Evolutionary conservation across 129 eudicot species (phyloP).

Genomic region (Logfia minima): DNA sequence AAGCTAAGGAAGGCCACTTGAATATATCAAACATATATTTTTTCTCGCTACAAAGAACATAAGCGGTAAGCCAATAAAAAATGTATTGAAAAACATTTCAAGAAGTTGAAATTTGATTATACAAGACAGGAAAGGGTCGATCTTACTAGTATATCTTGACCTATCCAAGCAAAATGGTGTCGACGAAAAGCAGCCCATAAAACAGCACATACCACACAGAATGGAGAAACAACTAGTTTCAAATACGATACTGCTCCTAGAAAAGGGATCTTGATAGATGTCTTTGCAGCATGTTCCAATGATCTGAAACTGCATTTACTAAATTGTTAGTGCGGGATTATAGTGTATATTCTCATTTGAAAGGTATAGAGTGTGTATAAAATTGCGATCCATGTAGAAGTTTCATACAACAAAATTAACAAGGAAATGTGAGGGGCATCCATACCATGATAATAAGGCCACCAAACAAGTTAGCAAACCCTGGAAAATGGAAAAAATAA

Average conservation of each 20-base stretch:
- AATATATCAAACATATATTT: neutral
- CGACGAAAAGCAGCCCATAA: constrained; percentile 86
- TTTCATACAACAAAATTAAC: neutral
- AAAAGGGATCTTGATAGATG: constrained; percentile 72
- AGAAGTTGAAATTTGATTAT: neutral
- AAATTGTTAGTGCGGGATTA: constrained; percentile 31
- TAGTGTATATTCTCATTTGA: neutral
- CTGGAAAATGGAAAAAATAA: constrained; percentile 43
- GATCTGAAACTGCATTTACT: constrained; percentile 64
- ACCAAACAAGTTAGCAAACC: constrained; percentile 93
- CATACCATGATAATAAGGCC: constrained; percentile 84
- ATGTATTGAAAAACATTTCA: constrained; percentile 1
- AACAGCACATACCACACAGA: constrained; percentile 73
- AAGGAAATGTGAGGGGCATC: neutral
- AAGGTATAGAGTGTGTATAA: neutral
- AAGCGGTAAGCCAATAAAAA: neutral
- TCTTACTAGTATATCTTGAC: constrained; percentile 98
- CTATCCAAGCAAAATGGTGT: constrained; percentile 84
- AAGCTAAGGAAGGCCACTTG: neutral
- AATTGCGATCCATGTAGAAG: neutral
- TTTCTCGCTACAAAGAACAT: neutral
- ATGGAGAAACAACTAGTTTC: constrained; percentile 78
- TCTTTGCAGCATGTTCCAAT: constrained; percentile 70
- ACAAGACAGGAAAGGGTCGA: neutral
- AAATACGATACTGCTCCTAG: constrained; percentile 81